Conservation (phyloP, 768 basidiomycete species). For the Hypsizygus marmoreus region DNA sequence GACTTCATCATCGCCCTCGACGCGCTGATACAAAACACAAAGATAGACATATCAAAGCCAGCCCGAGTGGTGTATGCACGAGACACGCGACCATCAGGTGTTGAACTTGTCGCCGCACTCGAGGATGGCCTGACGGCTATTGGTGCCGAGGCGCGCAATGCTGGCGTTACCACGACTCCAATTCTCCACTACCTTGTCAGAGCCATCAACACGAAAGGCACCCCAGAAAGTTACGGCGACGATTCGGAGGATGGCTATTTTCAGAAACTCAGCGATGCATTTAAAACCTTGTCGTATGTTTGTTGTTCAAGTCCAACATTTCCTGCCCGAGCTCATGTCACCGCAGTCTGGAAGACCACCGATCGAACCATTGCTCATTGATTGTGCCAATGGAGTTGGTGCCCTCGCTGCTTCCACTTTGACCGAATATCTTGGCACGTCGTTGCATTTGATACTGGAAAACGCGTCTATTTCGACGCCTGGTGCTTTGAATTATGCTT, state of each 20-base stretch:
- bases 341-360: conserved; percentile 59
- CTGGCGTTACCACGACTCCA: conserved; percentile 90
- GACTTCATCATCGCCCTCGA: conserved; percentile 71
- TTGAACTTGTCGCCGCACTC: conserved; percentile 71
- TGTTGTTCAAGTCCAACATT: conserved; percentile 1
- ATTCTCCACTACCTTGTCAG: conserved; percentile 94
- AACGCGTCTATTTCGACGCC: conserved; percentile 66
- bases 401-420: conserved; percentile 69
- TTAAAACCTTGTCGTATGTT: conserved; percentile 82
- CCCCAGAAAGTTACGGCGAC: conserved; percentile 75
- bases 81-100: conserved; percentile 91
- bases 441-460: conserved; percentile 63
- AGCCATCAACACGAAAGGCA: conserved; percentile 84
- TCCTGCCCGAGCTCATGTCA: conserved; percentile 10
- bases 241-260: conserved; percentile 85
- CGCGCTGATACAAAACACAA: conserved; percentile 57
- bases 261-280: conserved; percentile 77
- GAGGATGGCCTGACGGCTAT: conserved; percentile 82
- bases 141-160: conserved; percentile 66
- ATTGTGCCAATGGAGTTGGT: conserved; percentile 99
- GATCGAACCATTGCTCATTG: conserved; percentile 70
- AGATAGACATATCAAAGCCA: conserved; percentile 80
- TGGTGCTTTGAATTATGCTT: conserved; percentile 80
- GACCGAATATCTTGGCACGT: conserved; percentile 55
- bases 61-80: conserved; percentile 87